Percentiles rank a stretch among this genome's conserved stretches.
phyloP scores from a whole-genome alignment of 495 filamentous ascomycete species.

The Schizothecium vesticola region DNA sequence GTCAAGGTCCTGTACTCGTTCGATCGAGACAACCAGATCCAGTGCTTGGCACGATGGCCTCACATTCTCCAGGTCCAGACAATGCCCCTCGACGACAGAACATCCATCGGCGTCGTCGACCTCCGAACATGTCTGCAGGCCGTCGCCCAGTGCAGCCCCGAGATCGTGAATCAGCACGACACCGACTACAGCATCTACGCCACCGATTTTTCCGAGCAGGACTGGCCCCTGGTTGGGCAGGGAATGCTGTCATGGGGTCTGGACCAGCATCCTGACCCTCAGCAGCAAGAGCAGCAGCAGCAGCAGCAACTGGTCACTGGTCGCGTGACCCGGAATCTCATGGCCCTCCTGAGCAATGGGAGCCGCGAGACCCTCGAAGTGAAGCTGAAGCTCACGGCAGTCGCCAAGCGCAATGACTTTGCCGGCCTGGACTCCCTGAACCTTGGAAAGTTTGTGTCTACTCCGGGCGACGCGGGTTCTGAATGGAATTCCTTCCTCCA shows the following conservation, averaged over 20 bases:
- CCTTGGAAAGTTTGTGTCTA: conserved; percentile 21
- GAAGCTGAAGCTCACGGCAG: conserved; percentile 79
- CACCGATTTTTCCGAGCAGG: conserved; percentile 92
- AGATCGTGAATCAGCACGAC: conserved; percentile 75
- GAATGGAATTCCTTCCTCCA: conserved; percentile 49
- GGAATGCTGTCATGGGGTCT: conserved; percentile 91
- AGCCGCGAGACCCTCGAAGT: conserved; percentile 91
- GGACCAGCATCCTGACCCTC: conserved; percentile 43
- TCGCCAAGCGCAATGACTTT: conserved; percentile 57
- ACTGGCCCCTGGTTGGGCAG: conserved; percentile 88
- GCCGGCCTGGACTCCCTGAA: conserved; percentile 18
- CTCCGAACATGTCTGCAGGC: conserved; percentile 86
- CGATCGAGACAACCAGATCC: conserved; percentile 80
- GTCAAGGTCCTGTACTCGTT: conserved; percentile 98
- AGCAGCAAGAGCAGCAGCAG: conserved; percentile 47
- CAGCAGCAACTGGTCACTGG: conserved; percentile 74
- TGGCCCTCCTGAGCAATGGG: conserved; percentile 77
- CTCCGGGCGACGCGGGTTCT: conserved; percentile 35
- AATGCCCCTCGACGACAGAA: conserved; percentile 66
- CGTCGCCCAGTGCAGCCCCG: conserved; percentile 70
- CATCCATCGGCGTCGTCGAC: conserved; percentile 78
- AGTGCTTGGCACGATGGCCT: conserved; percentile 87
- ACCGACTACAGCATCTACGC: conserved; percentile 96
- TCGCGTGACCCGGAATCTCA: conserved; percentile 75
- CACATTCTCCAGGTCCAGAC: conserved; percentile 75